Base-by-base conservation (phyloP, 345 rosid species). In the Gynandropsis gynandra region DNA sequence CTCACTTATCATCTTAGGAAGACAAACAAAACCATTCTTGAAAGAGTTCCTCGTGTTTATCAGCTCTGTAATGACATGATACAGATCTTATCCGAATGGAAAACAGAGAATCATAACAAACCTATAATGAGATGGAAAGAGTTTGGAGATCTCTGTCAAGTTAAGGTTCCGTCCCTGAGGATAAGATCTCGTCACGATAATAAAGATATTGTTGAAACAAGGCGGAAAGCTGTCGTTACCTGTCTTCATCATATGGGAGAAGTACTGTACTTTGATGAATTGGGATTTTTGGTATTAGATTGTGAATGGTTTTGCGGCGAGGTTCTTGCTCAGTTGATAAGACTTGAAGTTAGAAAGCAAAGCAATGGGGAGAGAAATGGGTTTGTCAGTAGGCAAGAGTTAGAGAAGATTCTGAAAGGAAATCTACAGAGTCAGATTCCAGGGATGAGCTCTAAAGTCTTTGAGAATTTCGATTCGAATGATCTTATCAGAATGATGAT, bases 81-180 rank as follows among this genome's bases (percentile, higher is more conserved):
- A 57, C 87, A 72, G 37, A 69, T 80, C 72, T 66, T 92, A 61
- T 80, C 87, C 35, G 96, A 82, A 35, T 92, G 95, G 98, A 84
- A 93, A 67, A 64, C 74, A 34, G 86, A 82, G 70, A 80, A 92
- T 56, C 60, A 71, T 6, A 76, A 75, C 76, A 82, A 72, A 61
- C 96, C 89, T 21, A 75, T 82, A 11, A 85, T 92, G 85, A 87
- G 72, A 66, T 87, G 96, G 98, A 87, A 79, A 65, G 95, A 84
- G 48, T 87, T 85, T 54, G 66, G 59, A 36, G 90, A 87, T 58
- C 80, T 87, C 52, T 92, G 97, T 57, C 97, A 92, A 64, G 71
- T 64, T 38, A 85, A 82, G 72, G 86, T 92, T 52, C 93, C 96
- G 11, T 57, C 76, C 15, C 68, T 85, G 60, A 73, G 98, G 41